Evolutionary conservation across 2,329 filamentous ascomycete species (phyloP).

Genomic region (Colletotrichum endophyticum): DNA sequence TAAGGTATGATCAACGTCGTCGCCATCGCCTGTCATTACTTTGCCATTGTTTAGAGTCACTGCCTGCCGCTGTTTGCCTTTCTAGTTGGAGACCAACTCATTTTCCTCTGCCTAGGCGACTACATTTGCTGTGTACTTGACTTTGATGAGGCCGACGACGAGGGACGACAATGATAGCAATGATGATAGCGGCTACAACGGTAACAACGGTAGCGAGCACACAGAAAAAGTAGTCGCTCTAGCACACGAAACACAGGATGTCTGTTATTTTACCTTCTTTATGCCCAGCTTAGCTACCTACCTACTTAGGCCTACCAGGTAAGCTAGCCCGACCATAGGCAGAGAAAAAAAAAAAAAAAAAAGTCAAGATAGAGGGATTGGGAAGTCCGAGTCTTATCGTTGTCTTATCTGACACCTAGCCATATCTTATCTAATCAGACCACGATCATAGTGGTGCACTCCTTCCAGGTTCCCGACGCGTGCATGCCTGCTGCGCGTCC

Average conservation of each 20-base stretch:
- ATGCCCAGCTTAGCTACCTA: no score
- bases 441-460: slow-evolving; percentile 1
- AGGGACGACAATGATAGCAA: neutral
- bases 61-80: no score
- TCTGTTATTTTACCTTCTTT: no score
- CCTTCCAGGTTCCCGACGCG: slow-evolving; percentile 2
- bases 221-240: neutral
- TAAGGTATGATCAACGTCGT: neutral
- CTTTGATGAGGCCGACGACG: neutral
- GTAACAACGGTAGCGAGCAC: neutral
- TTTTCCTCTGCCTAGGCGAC: no score
- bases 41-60: no score
- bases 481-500: neutral
- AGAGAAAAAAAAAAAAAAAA: neutral
- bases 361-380: no score
- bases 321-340: neutral
- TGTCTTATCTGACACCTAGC: neutral
- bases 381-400: neutral
- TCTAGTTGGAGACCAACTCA: no score
- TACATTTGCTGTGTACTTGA: no score
- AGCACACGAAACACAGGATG: neutral
- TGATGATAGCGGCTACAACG: neutral
- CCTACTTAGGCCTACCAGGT: neutral
- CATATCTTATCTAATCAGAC: neutral
- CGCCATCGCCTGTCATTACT: no score